Evolutionary conservation across 768 basidiomycete genomes (phyloP).

Genomic region (Lactarius quietus): DNA sequence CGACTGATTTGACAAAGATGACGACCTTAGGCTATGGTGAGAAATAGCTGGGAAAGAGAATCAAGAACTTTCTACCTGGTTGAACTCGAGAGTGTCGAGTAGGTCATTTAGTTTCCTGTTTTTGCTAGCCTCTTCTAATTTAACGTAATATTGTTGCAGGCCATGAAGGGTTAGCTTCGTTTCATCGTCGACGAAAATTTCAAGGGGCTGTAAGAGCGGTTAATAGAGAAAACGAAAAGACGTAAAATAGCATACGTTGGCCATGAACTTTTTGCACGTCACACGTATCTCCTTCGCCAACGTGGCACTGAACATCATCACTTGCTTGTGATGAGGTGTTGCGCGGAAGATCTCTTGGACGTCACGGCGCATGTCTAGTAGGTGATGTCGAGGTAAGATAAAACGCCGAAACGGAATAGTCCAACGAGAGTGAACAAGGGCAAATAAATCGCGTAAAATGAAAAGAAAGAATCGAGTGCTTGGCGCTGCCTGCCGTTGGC

Average conservation of each 20-base stretch:
- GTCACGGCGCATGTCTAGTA: conserved; percentile 99
- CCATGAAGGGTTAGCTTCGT: conserved; percentile 98
- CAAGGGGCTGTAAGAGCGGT: conserved; percentile 67
- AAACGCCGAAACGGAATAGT: conserved; percentile 44
- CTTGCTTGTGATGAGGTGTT: conserved; percentile 99
- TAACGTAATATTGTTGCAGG: conserved; percentile 97
- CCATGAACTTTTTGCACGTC: conserved; percentile 99
- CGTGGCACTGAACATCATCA: conserved; percentile 99
- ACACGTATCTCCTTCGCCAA: conserved; percentile 93
- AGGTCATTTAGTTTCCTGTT: conserved; percentile 97
- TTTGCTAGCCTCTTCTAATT: conserved; percentile 91
- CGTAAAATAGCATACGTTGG: conserved; percentile 62
- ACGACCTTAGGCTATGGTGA: conserved; percentile 65
- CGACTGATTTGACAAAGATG: conserved; percentile 98
- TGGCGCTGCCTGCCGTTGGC: conserved; percentile 19
- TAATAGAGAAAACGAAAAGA: conserved; percentile 10
- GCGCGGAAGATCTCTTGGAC: conserved; percentile 99
- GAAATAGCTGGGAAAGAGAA: neutral
- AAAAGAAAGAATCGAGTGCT: conserved; percentile 23
- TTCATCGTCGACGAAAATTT: conserved; percentile 99
- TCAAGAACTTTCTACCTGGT: conserved; percentile 62
- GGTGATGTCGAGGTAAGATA: conserved; percentile 68
- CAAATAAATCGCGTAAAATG: conserved; percentile 38
- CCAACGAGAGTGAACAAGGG: conserved; percentile 52
- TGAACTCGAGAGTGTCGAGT: conserved; percentile 95